Evolutionary conservation across 208 protist genomes (phyloP).

Genomic region (Porcisia deanei): DNA sequence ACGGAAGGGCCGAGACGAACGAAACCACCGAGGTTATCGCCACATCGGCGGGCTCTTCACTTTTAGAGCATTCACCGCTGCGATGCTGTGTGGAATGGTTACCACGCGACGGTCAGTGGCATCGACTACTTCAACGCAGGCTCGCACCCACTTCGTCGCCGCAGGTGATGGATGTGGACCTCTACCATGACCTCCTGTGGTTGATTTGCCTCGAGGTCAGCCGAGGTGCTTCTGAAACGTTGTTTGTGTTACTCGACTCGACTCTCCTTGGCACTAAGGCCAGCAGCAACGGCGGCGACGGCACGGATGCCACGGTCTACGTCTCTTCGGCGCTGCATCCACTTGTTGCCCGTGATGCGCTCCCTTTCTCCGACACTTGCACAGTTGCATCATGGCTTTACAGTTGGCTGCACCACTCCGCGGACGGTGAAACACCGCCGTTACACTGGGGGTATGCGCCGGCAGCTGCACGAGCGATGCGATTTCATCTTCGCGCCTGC

Average conservation of each 20-base stretch:
- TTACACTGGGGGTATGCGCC: not conserved
- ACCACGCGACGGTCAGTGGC: not conserved
- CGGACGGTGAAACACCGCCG: not conserved
- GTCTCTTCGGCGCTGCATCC: not conserved
- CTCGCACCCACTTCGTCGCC: not conserved
- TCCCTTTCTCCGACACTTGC: not conserved
- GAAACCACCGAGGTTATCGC: not conserved
- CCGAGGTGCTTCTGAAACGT: not conserved
- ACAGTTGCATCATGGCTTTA: constrained; percentile 9
- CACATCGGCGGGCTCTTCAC: not conserved
- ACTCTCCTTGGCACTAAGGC: not conserved
- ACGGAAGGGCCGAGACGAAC: not conserved
- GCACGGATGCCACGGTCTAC: not conserved
- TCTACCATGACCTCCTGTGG: constrained; percentile 21
- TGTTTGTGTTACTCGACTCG: constrained; percentile 21
- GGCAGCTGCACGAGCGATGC: constrained; percentile 11
- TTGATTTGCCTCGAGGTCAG: constrained; percentile 6
- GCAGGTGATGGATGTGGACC: constrained; percentile 3
- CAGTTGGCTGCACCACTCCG: constrained; percentile 7
- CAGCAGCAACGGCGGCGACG: not conserved
- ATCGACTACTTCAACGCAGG: not conserved
- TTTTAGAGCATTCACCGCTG: not conserved
- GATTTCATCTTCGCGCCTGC: constrained; percentile 22
- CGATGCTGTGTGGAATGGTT: not conserved
- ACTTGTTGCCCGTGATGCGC: not conserved